Base-by-base conservation (phyloP, 805 yeast genomes). In the Wickerhamiella musiphila region DNA sequence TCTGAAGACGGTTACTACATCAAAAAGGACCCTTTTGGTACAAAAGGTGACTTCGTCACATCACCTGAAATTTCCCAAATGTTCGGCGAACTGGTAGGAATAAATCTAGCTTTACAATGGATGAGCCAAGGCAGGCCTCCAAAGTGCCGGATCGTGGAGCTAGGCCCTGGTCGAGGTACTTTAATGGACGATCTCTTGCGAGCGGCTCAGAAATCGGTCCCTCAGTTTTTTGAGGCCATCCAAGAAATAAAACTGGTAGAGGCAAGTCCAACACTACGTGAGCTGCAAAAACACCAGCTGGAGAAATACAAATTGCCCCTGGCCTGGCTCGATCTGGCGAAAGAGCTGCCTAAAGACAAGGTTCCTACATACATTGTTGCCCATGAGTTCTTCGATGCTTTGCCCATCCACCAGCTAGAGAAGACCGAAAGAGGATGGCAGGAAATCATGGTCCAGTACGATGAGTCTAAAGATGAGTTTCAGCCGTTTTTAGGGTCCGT, bases 111-210 rank as follows among this genome's bases (percentile, higher is more conserved):
- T 12, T 46, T 60, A 3, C 54, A 58, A 23, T 78, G 83, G 78
- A 37, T 65, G 21, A 48, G 57, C 1, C 84, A 75, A 41, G 61
- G 66, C 18, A 57, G 50, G 27, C 73, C 78, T 0, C 24, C 44
- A n/a, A 46, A 48, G 9, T 52, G 75, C 17, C 56, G 73, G 32
- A 46, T 81, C 8, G 58, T 78, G 6, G 93, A 81, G 51, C 70
- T 78, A 51, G 93, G 93, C 0, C 93, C 93, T 0, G 93, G 93
- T 4, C 62, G 65, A 42, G 93, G 93, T 1, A 77, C 93, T 0
- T 54, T 81, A 41, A 71, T 78, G 73, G 56, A 57, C 44, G 93
- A 81, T 47, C 54, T 68, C 28, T 47, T 79, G 39, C 37, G 60
- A 18, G 50, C 57, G 7, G 32, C 40, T 2, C 28, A 44, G 9